These are phyloP conservation scores for Fusarium sp. DNA, from an alignment of 2,329 filamentous ascomycete species.

Conservation along the genomic window DNA sequence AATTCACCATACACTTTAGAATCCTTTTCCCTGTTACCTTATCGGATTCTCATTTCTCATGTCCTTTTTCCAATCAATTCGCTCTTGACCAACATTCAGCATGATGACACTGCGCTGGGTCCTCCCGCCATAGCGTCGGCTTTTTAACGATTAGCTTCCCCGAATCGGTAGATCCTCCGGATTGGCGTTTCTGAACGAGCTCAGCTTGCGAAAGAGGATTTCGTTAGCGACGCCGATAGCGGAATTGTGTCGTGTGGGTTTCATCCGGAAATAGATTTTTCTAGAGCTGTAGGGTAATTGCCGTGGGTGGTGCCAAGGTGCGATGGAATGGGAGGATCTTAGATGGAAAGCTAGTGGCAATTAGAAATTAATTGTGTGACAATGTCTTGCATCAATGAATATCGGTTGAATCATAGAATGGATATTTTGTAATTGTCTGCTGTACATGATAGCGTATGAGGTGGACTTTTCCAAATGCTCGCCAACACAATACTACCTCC, in stretches of 20 bases:
- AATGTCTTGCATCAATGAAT: too few relatives aligned
- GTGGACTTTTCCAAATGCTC: too few relatives aligned
- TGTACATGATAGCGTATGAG: too few relatives aligned
- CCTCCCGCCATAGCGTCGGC: neutral
- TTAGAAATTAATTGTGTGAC: too few relatives aligned
- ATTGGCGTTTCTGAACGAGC: neutral
- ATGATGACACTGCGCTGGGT: conserved; percentile 1
- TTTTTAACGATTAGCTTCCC: neutral
- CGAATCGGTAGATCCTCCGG: conserved; percentile 1
- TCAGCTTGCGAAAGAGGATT: neutral
- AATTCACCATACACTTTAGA: too few relatives aligned
- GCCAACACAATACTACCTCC: too few relatives aligned
- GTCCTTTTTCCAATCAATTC: too few relatives aligned
- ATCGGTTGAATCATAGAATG: rapidly evolving
- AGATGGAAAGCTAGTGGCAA: neutral
- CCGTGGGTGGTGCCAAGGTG: neutral
- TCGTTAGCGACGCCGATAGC: neutral
- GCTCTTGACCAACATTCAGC: too few relatives aligned
- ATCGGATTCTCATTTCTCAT: neutral
- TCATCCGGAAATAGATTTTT: neutral
- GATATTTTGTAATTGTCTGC: too few relatives aligned
- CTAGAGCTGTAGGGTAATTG: neutral
- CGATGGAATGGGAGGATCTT: neutral
- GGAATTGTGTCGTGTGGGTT: neutral
- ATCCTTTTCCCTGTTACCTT: neutral